These are phyloP conservation scores for Kazachstania sp. DNA, from an alignment of 1,139 yeast species.

Conservation along the genomic window DNA sequence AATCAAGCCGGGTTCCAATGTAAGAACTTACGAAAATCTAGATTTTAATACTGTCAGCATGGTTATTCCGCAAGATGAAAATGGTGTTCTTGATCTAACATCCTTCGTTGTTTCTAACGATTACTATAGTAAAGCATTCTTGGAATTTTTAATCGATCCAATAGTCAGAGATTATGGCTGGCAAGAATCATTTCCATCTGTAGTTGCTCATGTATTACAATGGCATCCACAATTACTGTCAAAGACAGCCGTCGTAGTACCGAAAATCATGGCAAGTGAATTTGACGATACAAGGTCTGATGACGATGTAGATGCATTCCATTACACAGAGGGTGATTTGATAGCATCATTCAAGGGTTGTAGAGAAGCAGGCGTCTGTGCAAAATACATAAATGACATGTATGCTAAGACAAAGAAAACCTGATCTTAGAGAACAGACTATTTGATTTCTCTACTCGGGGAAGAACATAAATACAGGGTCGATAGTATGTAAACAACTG, in stretches of 20 bases:
- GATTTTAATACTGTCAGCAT: constrained; percentile 46
- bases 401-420: constrained; percentile 8
- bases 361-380: constrained; percentile 42
- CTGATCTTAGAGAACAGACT: not conserved
- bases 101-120: constrained; percentile 65
- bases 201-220: constrained; percentile 75
- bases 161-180: constrained; percentile 56
- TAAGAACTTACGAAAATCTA: constrained; percentile 60
- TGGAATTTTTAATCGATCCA: constrained; percentile 71
- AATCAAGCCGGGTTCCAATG: constrained; percentile 55
- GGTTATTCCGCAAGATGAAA: constrained; percentile 55
- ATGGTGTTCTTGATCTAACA: constrained; percentile 49
- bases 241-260: constrained; percentile 63
- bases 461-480: too few species aligned
- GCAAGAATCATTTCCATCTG: constrained; percentile 51
- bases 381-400: constrained; percentile 35
- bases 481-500: not conserved
- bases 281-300: constrained; percentile 27
- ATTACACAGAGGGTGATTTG: constrained; percentile 54
- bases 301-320: constrained; percentile 33
- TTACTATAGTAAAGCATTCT: constrained; percentile 51
- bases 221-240: constrained; percentile 85
- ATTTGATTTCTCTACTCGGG: not conserved
- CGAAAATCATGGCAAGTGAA: constrained; percentile 44
- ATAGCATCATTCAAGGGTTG: constrained; percentile 56